These are phyloP conservation scores for Lasiosphaeria hispida DNA, from an alignment of 495 filamentous ascomycete species.

Conservation along the genomic window DNA sequence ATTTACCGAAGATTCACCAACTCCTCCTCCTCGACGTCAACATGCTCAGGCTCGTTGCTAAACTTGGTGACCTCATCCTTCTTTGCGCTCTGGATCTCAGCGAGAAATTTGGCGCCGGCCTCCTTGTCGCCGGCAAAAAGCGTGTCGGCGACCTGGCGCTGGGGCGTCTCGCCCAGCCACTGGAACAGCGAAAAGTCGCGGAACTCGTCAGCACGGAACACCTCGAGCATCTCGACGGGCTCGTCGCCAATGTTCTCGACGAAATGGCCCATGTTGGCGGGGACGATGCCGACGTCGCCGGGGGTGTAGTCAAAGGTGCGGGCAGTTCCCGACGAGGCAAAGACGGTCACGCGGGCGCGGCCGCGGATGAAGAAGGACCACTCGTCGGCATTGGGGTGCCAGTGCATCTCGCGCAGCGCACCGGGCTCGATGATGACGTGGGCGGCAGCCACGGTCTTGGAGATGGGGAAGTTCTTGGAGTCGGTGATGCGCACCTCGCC, in stretches of 20 bases:
- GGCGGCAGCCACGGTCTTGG: slow-evolving; percentile 62
- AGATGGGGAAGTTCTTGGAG: slow-evolving; percentile 63
- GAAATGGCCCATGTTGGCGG: slow-evolving; percentile 60
- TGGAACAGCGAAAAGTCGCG: slow-evolving; percentile 65
- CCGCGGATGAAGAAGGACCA: slow-evolving; percentile 55
- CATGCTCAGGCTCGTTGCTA: background rate
- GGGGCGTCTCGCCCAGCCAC: slow-evolving; percentile 66
- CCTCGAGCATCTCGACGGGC: slow-evolving; percentile 58
- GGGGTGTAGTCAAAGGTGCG: slow-evolving; percentile 46
- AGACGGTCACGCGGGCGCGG: slow-evolving; percentile 52
- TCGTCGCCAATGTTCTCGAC: slow-evolving; percentile 62
- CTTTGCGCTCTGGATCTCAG: slow-evolving; percentile 51
- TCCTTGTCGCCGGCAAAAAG: slow-evolving; percentile 55
- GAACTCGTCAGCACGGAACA: slow-evolving; percentile 58
- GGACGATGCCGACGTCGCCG: slow-evolving; percentile 62
- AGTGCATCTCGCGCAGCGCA: slow-evolving; percentile 59
- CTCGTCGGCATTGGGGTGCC: slow-evolving; percentile 58
- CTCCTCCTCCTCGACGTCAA: slow-evolving; percentile 5
- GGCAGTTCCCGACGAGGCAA: slow-evolving; percentile 47
- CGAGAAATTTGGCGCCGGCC: slow-evolving; percentile 54
- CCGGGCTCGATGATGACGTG: slow-evolving; percentile 57
- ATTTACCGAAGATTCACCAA: background rate
- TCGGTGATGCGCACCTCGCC: slow-evolving; percentile 63
- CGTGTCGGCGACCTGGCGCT: slow-evolving; percentile 59
- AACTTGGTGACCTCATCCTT: slow-evolving; percentile 41